phyloP scores from a whole-genome alignment of 495 filamentous ascomycete genomes.

The Penicillium turbatum region DNA sequence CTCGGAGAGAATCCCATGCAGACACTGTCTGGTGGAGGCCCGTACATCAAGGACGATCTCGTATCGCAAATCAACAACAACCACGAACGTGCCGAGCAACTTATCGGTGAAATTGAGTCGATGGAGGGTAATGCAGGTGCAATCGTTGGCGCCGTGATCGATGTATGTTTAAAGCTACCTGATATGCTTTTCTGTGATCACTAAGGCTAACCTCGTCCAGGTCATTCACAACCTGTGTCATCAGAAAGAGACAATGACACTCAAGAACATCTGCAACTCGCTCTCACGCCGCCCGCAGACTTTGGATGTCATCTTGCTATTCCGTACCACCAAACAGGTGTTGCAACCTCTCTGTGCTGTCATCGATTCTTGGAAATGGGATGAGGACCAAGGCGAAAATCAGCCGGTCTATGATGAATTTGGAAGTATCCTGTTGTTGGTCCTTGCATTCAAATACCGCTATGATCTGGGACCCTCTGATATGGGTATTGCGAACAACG shows the following conservation, averaged over 20 bases:
- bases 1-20: conserved; percentile 84
- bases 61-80: conserved; percentile 69
- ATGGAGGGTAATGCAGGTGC: conserved; percentile 94
- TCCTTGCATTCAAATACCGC: conserved; percentile 78
- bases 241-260: conserved; percentile 83
- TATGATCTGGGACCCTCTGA: conserved; percentile 69
- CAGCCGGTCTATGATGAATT: conserved; percentile 98
- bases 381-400: conserved; percentile 90
- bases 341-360: conserved; percentile 80
- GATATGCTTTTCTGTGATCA: not conserved
- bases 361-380: conserved; percentile 85
- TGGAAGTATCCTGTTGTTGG: conserved; percentile 76
- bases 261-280: conserved; percentile 78
- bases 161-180: conserved; percentile 47
- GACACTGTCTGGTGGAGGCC: conserved; percentile 67
- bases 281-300: conserved; percentile 73
- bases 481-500: conserved; percentile 53
- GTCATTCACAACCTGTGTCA: conserved; percentile 73
- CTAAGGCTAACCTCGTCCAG: conserved; percentile 35
- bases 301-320: conserved; percentile 82
- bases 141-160: conserved; percentile 74
- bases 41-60: conserved; percentile 71
- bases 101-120: conserved; percentile 78
- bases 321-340: conserved; percentile 69
- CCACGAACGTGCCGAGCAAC: conserved; percentile 63